Base-by-base conservation (phyloP, 306 rosid species). In the Cicer pinnatifidum region DNA sequence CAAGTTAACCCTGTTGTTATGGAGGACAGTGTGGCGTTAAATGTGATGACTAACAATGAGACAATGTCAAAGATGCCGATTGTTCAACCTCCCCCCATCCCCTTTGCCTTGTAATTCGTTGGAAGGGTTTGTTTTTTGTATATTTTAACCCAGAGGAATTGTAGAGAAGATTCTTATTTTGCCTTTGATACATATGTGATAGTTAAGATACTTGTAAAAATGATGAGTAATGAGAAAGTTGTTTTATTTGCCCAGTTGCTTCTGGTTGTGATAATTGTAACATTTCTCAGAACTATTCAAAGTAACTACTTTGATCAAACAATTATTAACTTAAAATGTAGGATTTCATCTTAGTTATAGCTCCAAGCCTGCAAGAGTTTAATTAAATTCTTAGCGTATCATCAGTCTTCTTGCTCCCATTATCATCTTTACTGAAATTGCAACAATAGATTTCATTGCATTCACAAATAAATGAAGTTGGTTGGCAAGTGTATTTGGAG, bases 51-150 rank as follows among this genome's bases (percentile, higher is more conserved):
- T 0, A 88, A 91, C 12, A 94, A 94, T 52, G 67, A 61, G 60
- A 75, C 82, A 41, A 81, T 91, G 91, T 91, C 99, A 0, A 73
- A n/a, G 56, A 72, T 20, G 35, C 96, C 90, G 0, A 19, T 80
- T 1, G 59, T 85, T 82, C 73, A 94, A 16, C 85, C 93, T 52
- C 91, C 96, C 0, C 58, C 91, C 10, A 64, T 63, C 67, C 91
- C 90, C 74, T 88, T 89, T 51, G 28, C 85, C 44, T 16, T 89
- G 79, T 91, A 77, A 85, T 73, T 19, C 44, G 10, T 3, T 11
- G n/a, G 7, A 39, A 66, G 73, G 33, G 81, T 17, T 53, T 41
- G n/a, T 5, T 66, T 80, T 80, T 68, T 69, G 71, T 12, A 8
- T 61, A 33, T 7, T 19, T 11, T 10, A 4, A 47, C 48, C 4